phyloP scores from a whole-genome alignment of 805 yeast genomes.

The Yamadazyma endophytica region DNA sequence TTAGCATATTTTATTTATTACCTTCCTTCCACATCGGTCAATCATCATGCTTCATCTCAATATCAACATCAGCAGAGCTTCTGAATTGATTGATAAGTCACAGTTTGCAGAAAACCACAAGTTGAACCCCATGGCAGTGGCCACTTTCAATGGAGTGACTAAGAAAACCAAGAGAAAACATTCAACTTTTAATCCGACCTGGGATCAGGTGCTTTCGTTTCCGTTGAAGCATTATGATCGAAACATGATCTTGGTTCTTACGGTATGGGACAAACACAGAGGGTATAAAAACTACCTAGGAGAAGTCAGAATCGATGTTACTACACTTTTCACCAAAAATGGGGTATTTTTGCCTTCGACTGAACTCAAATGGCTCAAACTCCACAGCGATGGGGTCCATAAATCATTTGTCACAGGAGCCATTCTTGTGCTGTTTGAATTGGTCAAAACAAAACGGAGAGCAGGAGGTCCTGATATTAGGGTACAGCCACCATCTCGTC shows the following conservation, averaged over 20 bases:
- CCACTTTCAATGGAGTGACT: slow-evolving; percentile 24
- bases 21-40: too few relatives aligned
- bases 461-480: not conserved
- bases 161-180: slow-evolving; percentile 27
- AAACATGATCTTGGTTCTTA: slow-evolving; percentile 25
- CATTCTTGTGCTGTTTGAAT: slow-evolving; percentile 38
- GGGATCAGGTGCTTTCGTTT: slow-evolving; percentile 31
- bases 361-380: slow-evolving; percentile 42
- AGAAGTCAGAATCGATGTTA: slow-evolving; percentile 28
- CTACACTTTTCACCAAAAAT: slow-evolving; percentile 25
- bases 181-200: slow-evolving; percentile 34
- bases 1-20: too few relatives aligned
- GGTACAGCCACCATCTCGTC: slow-evolving; percentile 13
- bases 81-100: slow-evolving; percentile 25
- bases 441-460: slow-evolving; percentile 11
- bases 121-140: slow-evolving; percentile 35
- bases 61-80: slow-evolving; percentile 36
- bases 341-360: too few relatives aligned
- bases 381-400: slow-evolving; percentile 36
- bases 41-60: too few relatives aligned
- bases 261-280: slow-evolving; percentile 39
- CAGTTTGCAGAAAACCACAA: slow-evolving; percentile 4
- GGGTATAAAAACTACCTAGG: slow-evolving; percentile 37
- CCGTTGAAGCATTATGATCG: slow-evolving; percentile 27
- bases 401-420: slow-evolving; percentile 48